These are phyloP conservation scores for Hyphodiscus sp. DNA, from an alignment of 2,329 filamentous ascomycete genomes.

Conservation along the genomic window DNA sequence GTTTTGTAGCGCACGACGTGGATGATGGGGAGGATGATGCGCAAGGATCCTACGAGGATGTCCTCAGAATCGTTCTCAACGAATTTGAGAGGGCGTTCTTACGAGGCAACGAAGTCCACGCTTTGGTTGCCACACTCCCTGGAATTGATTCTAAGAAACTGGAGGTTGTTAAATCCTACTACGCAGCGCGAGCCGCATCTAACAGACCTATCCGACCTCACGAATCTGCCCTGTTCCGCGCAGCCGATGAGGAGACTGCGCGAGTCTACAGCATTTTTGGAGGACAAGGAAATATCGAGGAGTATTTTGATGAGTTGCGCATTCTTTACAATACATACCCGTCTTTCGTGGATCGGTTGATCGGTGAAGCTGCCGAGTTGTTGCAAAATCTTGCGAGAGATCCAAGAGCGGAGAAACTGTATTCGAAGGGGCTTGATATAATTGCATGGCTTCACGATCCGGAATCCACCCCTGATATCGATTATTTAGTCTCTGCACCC, in stretches of 20 bases:
- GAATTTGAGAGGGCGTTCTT: constrained; percentile 97
- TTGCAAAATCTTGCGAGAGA: constrained; percentile 81
- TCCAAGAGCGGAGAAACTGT: constrained; percentile 86
- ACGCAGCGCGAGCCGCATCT: constrained; percentile 74
- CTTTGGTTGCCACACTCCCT: constrained; percentile 74
- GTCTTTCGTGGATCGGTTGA: constrained; percentile 80
- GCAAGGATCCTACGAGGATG: constrained; percentile 84
- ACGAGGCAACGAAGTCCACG: constrained; percentile 92
- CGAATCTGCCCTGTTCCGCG: constrained; percentile 86
- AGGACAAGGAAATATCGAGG: constrained; percentile 97
- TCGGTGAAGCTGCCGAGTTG: constrained; percentile 74
- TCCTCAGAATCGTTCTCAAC: constrained; percentile 85
- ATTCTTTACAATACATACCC: constrained; percentile 89
- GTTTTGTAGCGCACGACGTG: constrained; percentile 80
- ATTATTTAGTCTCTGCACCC: constrained; percentile 90
- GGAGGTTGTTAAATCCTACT: constrained; percentile 84
- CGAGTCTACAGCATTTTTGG: constrained; percentile 92
- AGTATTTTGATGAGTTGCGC: constrained; percentile 97
- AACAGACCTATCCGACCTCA: constrained; percentile 86
- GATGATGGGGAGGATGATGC: constrained; percentile 88
- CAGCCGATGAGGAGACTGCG: constrained; percentile 75
- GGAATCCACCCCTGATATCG: constrained; percentile 84
- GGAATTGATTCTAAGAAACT: constrained; percentile 93
- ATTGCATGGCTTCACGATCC: constrained; percentile 87
- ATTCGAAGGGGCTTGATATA: constrained; percentile 93